phyloP scores from a whole-genome alignment of 306 rosid genomes.

The Prunus mume region DNA sequence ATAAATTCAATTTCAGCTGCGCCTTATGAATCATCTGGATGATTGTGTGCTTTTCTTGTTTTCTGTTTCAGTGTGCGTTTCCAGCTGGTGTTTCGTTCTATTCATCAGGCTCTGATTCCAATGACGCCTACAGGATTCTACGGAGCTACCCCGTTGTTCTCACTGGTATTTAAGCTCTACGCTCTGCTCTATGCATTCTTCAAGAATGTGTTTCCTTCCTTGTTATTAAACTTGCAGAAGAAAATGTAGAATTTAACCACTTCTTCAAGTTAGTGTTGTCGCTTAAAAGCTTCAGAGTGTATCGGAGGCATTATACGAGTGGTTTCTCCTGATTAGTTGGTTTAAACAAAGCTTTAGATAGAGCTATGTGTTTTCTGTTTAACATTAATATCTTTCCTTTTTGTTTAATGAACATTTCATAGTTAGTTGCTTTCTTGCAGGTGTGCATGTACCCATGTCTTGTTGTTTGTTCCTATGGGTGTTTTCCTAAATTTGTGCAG shows the following conservation, averaged over 20 bases:
- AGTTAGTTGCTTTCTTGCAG: no score
- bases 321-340: not conserved
- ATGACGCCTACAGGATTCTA: constrained; percentile 60
- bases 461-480: not conserved
- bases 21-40: no score
- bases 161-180: constrained; percentile 53
- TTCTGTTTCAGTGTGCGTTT: no score
- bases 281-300: not conserved
- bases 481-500: constrained; percentile 40
- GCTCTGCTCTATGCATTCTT: not conserved
- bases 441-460: no score
- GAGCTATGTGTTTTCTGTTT: not conserved
- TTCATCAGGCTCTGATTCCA: no score
- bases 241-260: not conserved
- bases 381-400: not conserved
- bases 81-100: no score
- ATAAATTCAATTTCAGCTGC: no score
- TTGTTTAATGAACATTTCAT: not conserved
- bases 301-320: not conserved
- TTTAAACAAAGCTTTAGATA: not conserved
- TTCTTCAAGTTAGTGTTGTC: not conserved
- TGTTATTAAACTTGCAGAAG: not conserved
- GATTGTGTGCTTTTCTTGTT: no score
- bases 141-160: constrained; percentile 92
- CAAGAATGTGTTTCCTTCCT: not conserved